Evolutionary conservation across 306 rosid species (phyloP), one percentile per base, ranked within the genome.

Genomic region (Adenanthera pavonina): DNA sequence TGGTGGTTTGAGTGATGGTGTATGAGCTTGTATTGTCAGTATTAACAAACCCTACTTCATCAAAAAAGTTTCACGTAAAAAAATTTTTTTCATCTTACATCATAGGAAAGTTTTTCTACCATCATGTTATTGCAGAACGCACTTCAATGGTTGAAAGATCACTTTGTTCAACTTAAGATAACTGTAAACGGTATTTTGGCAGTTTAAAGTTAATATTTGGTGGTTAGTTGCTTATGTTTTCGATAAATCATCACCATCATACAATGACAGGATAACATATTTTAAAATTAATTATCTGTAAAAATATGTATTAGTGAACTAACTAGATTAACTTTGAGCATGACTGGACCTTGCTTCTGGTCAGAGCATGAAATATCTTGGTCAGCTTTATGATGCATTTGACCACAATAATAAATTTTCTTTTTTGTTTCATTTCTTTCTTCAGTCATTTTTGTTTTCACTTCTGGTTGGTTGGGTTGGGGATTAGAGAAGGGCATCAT

Each of bases 11-110:
- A 94, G 85, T 78, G 94, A 73, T 34, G 91, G 90, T 19, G 81
- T 77, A 67, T 86, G 89, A 76, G 97, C 96, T 92, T 92, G 94
- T 72, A 88, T 57, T 75, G 97, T 90, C 14, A 94, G 91, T 54
- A 91, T 75, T 19, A 89, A 51, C 57, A 92, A 81, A 57, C 98
- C 98, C 97, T 92, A 89, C 66, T 77, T 36, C 84, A 86, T 66
- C 19, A 57, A 5, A 52, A 15, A 51, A 4, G 20, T 57, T 5
- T 40, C 43, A 40, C 6, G 6, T 40, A 40, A 40, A 40, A 3
- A 5, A 40, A 0, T 3, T 5, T 11, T 41, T 52, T 6, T 76
- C 56, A 57, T 6, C 14, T 61, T 34, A 48, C 14, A 52, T 60
- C 33, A 15, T 20, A 34, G 19, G 19, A 35, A 35, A 35, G 1